Conservation (phyloP, 2,329 filamentous ascomycete species). For the Aspergillus fijiensis region DNA sequence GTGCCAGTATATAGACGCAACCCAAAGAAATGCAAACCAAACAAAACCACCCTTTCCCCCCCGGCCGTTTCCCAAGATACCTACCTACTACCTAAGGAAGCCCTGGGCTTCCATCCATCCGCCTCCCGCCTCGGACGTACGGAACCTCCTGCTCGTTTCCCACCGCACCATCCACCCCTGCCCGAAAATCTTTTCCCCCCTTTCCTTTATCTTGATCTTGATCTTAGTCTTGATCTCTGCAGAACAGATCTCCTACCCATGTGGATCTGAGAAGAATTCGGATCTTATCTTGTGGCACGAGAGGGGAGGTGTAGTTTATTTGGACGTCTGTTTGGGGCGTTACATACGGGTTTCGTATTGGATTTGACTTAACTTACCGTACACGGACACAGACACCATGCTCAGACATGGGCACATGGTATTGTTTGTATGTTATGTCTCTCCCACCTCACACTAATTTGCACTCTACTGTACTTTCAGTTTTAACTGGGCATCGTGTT, state of each 20-base stretch:
- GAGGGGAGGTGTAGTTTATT: slow-evolving; percentile 17
- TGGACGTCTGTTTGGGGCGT: slow-evolving; percentile 14
- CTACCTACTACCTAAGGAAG: too few relatives aligned
- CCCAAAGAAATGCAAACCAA: background rate
- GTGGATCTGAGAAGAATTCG: slow-evolving; percentile 8
- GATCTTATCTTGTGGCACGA: background rate
- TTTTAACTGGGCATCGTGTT: too few relatives aligned
- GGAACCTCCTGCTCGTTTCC: slow-evolving; percentile 14
- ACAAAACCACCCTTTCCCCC: background rate
- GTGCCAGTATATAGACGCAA: too few relatives aligned
- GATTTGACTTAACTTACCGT: too few relatives aligned
- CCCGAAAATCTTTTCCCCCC: slow-evolving; percentile 4
- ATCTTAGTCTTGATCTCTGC: slow-evolving; percentile 2
- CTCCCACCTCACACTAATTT: too few relatives aligned
- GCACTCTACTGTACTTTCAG: too few relatives aligned
- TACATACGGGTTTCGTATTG: slow-evolving; percentile 5
- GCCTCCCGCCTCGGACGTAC: slow-evolving; percentile 21
- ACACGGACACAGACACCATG: too few relatives aligned
- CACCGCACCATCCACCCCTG: background rate
- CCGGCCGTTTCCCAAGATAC: background rate
- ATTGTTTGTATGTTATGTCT: too few relatives aligned
- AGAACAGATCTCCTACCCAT: background rate
- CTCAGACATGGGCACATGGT: too few relatives aligned
- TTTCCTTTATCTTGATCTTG: slow-evolving; percentile 2
- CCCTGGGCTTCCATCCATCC: slow-evolving; percentile 8